Evolutionary conservation across 1,139 yeast species (phyloP).

Genomic region (Lodderomyces elongisporus): DNA sequence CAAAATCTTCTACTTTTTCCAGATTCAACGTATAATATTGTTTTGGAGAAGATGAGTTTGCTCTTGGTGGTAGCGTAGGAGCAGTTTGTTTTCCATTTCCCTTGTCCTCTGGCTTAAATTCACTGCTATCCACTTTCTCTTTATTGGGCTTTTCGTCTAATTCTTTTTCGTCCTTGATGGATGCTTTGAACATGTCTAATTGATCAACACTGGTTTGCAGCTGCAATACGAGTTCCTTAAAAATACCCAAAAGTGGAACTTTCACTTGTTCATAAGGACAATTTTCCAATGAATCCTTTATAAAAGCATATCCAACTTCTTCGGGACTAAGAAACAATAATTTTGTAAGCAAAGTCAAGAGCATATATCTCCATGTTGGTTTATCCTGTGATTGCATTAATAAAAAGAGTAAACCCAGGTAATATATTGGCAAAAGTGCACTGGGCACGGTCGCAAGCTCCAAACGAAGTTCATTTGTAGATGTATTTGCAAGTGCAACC

Average conservation of each 20-base stretch:
- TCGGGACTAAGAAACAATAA: slow-evolving; percentile 56
- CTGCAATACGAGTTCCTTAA: slow-evolving; percentile 55
- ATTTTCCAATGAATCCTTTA: slow-evolving; percentile 57
- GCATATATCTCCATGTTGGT: slow-evolving; percentile 22
- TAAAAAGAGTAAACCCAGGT: slow-evolving; percentile 29
- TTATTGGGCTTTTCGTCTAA: neutral
- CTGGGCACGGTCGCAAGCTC: slow-evolving; percentile 32
- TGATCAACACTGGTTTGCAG: slow-evolving; percentile 10
- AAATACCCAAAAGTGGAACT: slow-evolving; percentile 56
- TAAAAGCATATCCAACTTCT: slow-evolving; percentile 51
- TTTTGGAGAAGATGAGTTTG: slow-evolving; percentile 11
- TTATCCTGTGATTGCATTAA: slow-evolving; percentile 13
- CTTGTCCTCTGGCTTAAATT: slow-evolving; percentile 2
- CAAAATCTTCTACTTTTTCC: slow-evolving; percentile 34
- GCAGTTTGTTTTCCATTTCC: neutral
- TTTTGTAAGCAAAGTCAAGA: slow-evolving; percentile 50
- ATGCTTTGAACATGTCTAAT: slow-evolving; percentile 7
- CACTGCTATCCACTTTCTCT: too few species aligned
- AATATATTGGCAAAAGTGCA: slow-evolving; percentile 26
- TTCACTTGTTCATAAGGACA: slow-evolving; percentile 66
- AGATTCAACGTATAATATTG: slow-evolving; percentile 37
- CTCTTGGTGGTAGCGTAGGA: slow-evolving; percentile 19
- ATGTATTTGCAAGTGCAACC: slow-evolving; percentile 26
- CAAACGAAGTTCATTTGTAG: slow-evolving; percentile 15
- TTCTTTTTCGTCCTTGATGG: neutral